Evolutionary conservation across 2,329 filamentous ascomycete genomes (phyloP), one percentile per base, ranked within the genome.

Genomic region (Paraconiothyrium sp.): DNA sequence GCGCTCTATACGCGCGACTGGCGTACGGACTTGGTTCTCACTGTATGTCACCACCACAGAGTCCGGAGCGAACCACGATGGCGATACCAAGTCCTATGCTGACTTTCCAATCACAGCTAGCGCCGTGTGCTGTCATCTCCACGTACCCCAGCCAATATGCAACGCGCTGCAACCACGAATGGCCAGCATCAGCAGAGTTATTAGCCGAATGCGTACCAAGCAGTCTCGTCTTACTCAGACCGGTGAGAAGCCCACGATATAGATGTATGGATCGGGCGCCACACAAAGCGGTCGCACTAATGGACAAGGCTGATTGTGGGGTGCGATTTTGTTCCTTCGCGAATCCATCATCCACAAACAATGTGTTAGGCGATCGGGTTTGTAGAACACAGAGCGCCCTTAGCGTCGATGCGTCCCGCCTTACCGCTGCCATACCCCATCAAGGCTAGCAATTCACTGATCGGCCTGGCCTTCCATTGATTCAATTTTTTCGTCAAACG

Each of bases 211-310:
- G 35, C n/a, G 3, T 16, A 27, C 34, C 49, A 39, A 39, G 11
- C 32, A 52, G 49, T n/a, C 34, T 52, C n/a, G 34, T 52, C 49
- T 39, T 52, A 52, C 49, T 39, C 32, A 39, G 32, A 24, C 11
- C 35, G 22, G 2, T 52, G n/a, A 34, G 35, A 24, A 24, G 9
- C 34, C 35, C n/a, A 44, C 10, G 44, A 5, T 2, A 30, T 2
- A 32, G 46, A 32, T 48, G 46, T 24, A 24, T 46, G 4, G 43
- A 46, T 46, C 20, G 43, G 13, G 11, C 43, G 43, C 43, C 43
- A 22, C 20, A 20, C 20, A 11, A 48, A 48, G n/a, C 46, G 10
- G 30, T 30, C 13, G 4, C 24, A 22, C 46, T 5, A 32, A 30
- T 16, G 20, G 24, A 32, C 24, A n/a, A 16, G 13, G 30, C 24